Conservation (phyloP, 306 rosid species). For the Lathyrus sativus region DNA sequence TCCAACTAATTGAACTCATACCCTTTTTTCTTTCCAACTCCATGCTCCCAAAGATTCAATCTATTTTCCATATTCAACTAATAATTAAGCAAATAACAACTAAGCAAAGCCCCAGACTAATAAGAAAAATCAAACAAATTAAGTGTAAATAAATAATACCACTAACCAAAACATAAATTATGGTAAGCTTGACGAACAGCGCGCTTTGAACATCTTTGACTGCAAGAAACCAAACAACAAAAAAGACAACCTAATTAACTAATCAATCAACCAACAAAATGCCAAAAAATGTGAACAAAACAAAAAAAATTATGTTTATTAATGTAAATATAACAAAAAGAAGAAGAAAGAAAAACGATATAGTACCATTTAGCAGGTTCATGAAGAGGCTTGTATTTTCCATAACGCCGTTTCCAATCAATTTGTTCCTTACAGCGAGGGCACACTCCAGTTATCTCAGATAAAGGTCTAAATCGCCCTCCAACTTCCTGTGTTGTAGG, state of each 20-base stretch:
- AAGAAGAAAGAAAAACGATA: no score
- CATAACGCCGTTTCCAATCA: constrained; percentile 92
- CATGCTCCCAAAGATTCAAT: constrained; percentile 15
- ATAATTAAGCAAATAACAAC: not conserved
- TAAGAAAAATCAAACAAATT: not conserved
- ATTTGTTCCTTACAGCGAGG: constrained; percentile 86
- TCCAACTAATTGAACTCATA: constrained; percentile 12
- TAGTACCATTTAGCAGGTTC: constrained; percentile 82
- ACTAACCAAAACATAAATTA: constrained; percentile 66
- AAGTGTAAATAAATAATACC: not conserved
- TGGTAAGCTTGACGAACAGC: constrained; percentile 92
- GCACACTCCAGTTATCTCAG: constrained; percentile 84
- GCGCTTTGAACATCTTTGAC: constrained; percentile 84
- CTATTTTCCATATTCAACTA: not conserved
- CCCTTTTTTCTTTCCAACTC: constrained; percentile 17
- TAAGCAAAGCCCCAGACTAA: not conserved
- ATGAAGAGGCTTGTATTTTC: constrained; percentile 78
- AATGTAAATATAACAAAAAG: not conserved
- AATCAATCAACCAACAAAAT: not conserved
- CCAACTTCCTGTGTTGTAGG: constrained; percentile 66
- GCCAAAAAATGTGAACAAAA: not conserved
- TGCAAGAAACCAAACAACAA: constrained; percentile 39
- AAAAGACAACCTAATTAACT: constrained; percentile 13
- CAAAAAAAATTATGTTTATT: not conserved
- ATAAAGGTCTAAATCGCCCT: constrained; percentile 72